Base-by-base conservation (phyloP, 345 rosid species). In the Citrus mangshanensis region DNA sequence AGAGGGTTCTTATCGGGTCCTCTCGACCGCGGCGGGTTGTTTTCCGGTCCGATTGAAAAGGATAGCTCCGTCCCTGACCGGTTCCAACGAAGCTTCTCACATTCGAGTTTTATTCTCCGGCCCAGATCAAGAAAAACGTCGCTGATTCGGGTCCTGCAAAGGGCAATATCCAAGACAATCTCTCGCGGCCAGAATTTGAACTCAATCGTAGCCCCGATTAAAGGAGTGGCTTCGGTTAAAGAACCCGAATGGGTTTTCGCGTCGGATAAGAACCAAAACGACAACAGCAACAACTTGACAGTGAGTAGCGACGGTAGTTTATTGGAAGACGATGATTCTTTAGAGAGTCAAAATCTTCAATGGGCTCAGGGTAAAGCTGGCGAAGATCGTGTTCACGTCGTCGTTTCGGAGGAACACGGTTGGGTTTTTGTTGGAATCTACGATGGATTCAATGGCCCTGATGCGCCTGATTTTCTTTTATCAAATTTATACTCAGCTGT, bases 311-410 rank as follows among this genome's bases (percentile, higher is more conserved):
- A 95, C 72, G 95, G 93, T 6, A 90, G 95, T 82, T 81, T 91
- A 54, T 65, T 75, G 30, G 95, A 91, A 12, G 95, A 90, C 79
- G 94, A 91, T 63, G 96, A 87, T 68, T 87, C 90, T 19, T 83
- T 85, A 65, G 92, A 91, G 74, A 82, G 89, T 64, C 97, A 95
- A 81, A 93, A 89, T 82, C 92, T 95, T 70, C 98, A 95, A 78
- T 95, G 98, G 99, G 99, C 99, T 35, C 98, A 94, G 49, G 99
- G 99, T 18, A 94, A 91, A 85, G 99, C 99, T 1, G 99, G 99
- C 1, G 99, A 96, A 84, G 99, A 96, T 91, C 90, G 99, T 24
- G 98, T 96, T n/a, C 99, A 96, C 37, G 95, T 94, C 7, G 99
- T 96, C n/a, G 92, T 94, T 40, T 96, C 99, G 21, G 98, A 96